Percentiles rank a stretch among this genome's conserved stretches.
phyloP scores from a whole-genome alignment of 192 early-diverging fungal genomes.

The Backusella tarrabulga region DNA sequence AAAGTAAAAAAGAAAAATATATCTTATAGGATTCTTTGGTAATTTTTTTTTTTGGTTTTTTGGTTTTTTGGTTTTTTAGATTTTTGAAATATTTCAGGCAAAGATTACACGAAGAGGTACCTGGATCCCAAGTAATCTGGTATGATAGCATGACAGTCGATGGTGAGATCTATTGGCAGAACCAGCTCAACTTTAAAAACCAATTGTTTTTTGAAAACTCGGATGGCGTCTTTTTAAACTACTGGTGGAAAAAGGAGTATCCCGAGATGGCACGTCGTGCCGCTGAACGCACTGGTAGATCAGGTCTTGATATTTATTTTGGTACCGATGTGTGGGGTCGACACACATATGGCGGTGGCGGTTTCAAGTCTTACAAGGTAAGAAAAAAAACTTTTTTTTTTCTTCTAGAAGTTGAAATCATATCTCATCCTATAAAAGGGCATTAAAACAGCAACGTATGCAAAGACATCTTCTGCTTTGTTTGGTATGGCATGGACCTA shows the following conservation, averaged over 20 bases:
- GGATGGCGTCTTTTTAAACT: slow-evolving; percentile 53
- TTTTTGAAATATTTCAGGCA: slow-evolving; percentile 43
- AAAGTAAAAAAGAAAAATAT: slow-evolving; percentile 3
- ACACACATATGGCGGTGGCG: slow-evolving; percentile 56
- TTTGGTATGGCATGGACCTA: slow-evolving; percentile 71
- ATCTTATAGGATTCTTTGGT: no score
- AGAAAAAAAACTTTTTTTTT: not conserved
- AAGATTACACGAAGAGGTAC: slow-evolving; percentile 46
- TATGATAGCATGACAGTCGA: slow-evolving; percentile 59
- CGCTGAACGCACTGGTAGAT: slow-evolving; percentile 36
- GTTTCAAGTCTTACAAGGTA: slow-evolving; percentile 35
- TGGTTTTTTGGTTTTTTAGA: slow-evolving; percentile 20
- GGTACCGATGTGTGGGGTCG: slow-evolving; percentile 72
- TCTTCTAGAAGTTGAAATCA: not conserved
- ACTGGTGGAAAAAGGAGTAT: slow-evolving; percentile 36
- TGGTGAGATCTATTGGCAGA: slow-evolving; percentile 59
- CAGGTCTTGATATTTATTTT: slow-evolving; percentile 48
- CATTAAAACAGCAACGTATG: slow-evolving; percentile 44
- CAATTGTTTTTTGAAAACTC: slow-evolving; percentile 50
- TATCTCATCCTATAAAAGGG: slow-evolving; percentile 31
- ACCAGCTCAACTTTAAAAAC: slow-evolving; percentile 51
- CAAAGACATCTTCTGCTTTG: slow-evolving; percentile 48
- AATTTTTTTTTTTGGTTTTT: no score
- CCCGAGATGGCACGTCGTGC: slow-evolving; percentile 30
- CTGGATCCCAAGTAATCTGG: slow-evolving; percentile 54